A percentile compares a stretch with the other conserved stretches of the same genome.
Evolutionary conservation across 1,284 basidiomycete species (phyloP).

Genomic region (Tilletia walkeri): DNA sequence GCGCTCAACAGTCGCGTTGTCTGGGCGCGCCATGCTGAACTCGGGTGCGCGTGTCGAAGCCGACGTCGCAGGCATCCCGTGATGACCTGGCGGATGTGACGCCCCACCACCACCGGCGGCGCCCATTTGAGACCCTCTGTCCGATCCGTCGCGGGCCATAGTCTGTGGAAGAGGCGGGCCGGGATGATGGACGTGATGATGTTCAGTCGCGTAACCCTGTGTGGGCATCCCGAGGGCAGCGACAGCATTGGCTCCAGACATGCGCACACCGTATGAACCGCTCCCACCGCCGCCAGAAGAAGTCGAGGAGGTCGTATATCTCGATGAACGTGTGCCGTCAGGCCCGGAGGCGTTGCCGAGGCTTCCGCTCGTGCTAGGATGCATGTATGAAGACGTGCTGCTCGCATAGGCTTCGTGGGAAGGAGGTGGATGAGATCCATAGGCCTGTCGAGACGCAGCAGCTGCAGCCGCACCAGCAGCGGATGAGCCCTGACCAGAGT

Average conservation of each 20-base stretch:
- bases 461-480: neutral
- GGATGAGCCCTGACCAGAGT: slow-evolving; percentile 4
- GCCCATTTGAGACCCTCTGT: neutral
- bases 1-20: slow-evolving; percentile 47
- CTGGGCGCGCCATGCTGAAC: slow-evolving; percentile 39
- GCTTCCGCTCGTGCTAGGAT: neutral
- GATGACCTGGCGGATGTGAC: neutral
- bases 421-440: too few relatives aligned
- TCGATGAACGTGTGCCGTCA: neutral
- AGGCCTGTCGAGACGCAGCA: neutral
- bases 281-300: neutral
- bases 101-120: neutral
- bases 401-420: neutral
- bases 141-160: slow-evolving; percentile 10
- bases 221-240: neutral
- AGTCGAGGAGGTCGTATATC: neutral
- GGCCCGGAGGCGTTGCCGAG: neutral
- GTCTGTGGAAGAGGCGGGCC: slow-evolving; percentile 5
- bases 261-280: slow-evolving; percentile 9
- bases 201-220: slow-evolving; percentile 18
- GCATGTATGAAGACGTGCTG: neutral
- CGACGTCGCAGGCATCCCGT: neutral
- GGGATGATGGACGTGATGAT: slow-evolving; percentile 20
- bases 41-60: slow-evolving; percentile 29
- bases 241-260: slow-evolving; percentile 10